Evolutionary conservation across 116 monocot genomes (phyloP), one percentile per base, ranked within the genome.

Genomic region (Papilionanthe hybrid): DNA sequence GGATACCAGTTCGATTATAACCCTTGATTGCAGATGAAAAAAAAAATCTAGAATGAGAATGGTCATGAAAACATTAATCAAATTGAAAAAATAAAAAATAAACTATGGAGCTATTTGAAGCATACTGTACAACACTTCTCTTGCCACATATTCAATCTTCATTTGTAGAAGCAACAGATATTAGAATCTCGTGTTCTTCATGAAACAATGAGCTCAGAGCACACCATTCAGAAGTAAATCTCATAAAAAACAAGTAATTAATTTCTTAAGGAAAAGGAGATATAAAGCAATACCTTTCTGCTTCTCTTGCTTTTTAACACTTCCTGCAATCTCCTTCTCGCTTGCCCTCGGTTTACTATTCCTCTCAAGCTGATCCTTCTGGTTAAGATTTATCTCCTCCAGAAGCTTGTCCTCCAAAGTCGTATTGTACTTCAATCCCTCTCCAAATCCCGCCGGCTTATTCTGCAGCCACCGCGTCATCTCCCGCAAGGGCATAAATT

Each of bases 381-480:
- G 79, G 45, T 84, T 86, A 74, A 23, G 55, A 82, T 90, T 84
- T 20, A 93, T 90, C 87, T 93, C 96, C 67, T 89, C 85, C 82
- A 87, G 27, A 53, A 96, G 75, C 80, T 83, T 72, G 67, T 93
- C 96, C 82, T 96, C 96, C 50, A 93, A 41, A 19, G 80, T 57
- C 29, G 93, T 88, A 63, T 93, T 90, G 76, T 93, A 96, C 55
- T 71, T 49, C 78, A 84, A 86, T n/a, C 91, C 96, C 63, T 84
- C 90, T 45, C 93, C 96, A 72, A 96, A 96, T 28, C 96, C 96
- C 9, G 53, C 72, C 13, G 96, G 96, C 83, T 87, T 96, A 56
- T 85, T 88, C 75, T 60, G 49, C 42, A 86, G 74, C 93, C 89
- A 89, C 82, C 68, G 79, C 72, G 55, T 79, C 91, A 91, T 92